Evolutionary conservation across 31 red algal genomes (phyloP).

Genomic region (Odonthalia washingtoniensis): DNA sequence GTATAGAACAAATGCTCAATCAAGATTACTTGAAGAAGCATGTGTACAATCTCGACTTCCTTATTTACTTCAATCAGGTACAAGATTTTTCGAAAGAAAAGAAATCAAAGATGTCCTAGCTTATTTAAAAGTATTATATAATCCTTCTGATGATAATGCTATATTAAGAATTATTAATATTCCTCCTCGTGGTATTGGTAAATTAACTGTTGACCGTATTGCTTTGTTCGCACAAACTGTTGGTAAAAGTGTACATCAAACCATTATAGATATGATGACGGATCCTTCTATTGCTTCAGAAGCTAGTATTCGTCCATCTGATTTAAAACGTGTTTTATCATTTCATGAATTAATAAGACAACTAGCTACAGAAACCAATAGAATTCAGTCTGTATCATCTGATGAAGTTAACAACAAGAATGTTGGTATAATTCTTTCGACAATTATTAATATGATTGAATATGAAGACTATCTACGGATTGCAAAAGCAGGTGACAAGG

Average conservation of each 20-base stretch:
- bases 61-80: conserved; percentile 69
- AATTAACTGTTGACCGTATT: conserved; percentile 53
- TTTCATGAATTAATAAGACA: conserved; percentile 61
- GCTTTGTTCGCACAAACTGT: conserved; percentile 38
- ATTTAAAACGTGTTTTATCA: conserved; percentile 36
- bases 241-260: no score
- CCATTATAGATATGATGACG: background rate
- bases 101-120: conserved; percentile 80
- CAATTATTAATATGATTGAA: conserved; percentile 24
- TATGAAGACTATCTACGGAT: conserved; percentile 64
- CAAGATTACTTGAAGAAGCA: conserved; percentile 73
- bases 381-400: background rate
- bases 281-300: background rate
- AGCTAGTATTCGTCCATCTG: conserved; percentile 17
- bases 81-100: conserved; percentile 81
- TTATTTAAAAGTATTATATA: conserved; percentile 64
- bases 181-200: conserved; percentile 79
- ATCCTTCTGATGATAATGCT: conserved; percentile 59
- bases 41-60: conserved; percentile 53
- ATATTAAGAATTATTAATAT: conserved; percentile 76
- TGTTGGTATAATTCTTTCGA: conserved; percentile 28
- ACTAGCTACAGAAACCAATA: background rate
- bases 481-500: conserved; percentile 23
- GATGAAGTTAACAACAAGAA: background rate
- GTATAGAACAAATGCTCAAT: conserved; percentile 87